phyloP scores from a whole-genome alignment of 2,329 filamentous ascomycete genomes.

The Clarireedia monteithiana region DNA sequence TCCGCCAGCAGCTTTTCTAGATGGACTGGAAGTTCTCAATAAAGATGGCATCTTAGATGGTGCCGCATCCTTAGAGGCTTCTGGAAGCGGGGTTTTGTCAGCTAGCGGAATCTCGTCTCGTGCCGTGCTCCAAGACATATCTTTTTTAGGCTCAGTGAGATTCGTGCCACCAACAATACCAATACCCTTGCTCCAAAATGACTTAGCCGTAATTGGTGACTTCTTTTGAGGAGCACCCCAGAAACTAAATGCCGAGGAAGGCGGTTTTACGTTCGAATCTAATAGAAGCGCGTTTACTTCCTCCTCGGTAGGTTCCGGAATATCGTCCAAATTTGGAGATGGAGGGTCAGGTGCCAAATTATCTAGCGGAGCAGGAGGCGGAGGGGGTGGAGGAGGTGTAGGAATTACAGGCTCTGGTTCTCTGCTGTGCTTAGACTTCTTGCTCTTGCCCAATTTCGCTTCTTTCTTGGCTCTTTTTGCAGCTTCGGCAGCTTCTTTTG shows the following conservation, averaged over 20 bases:
- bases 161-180: slow-evolving; percentile 6
- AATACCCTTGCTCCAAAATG: slow-evolving; percentile 21
- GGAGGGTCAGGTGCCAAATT: not conserved
- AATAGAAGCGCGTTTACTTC: slow-evolving; percentile 23
- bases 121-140: slow-evolving; percentile 29
- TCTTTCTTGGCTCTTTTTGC: slow-evolving; percentile 23
- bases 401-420: slow-evolving; percentile 17
- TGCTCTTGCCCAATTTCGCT: slow-evolving; percentile 32
- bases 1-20: slow-evolving; percentile 41
- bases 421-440: slow-evolving; percentile 24
- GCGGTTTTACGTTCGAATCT: slow-evolving; percentile 1
- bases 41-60: slow-evolving; percentile 32
- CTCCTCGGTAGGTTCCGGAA: slow-evolving; percentile 30
- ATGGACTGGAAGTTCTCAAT: slow-evolving; percentile 31
- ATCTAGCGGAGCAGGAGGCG: not conserved
- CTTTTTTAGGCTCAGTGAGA: slow-evolving; percentile 27
- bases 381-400: not conserved
- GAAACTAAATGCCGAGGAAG: slow-evolving; percentile 41
- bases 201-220: not conserved
- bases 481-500: slow-evolving; percentile 33
- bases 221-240: slow-evolving; percentile 46
- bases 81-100: slow-evolving; percentile 43
- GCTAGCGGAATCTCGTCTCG: slow-evolving; percentile 38
- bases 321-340: slow-evolving; percentile 2
- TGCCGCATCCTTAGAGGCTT: slow-evolving; percentile 40